Base-by-base conservation (phyloP, 352 stramenopile species). In the Halophytophthora polymorphica region DNA sequence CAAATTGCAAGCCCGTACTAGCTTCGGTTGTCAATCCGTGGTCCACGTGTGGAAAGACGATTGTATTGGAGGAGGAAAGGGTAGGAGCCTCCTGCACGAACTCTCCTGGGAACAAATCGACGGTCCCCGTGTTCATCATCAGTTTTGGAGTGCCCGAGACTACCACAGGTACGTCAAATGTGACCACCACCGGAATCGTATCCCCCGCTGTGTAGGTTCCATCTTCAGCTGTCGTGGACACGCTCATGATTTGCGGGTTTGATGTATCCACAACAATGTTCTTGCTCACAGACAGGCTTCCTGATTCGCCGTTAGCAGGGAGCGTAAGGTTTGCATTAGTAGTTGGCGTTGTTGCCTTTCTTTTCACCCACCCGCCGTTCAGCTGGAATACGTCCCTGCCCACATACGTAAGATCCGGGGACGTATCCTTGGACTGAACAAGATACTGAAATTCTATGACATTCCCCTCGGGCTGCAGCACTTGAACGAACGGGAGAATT, bases 241-340 rank as follows among this genome's bases (percentile, higher is more conserved):
- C 69, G 13, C 55, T 57, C 10, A 72, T 33, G 34, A 88, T 50
- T 36, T 69, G 73, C 10, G 80, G 74, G 21, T 67, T 64, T 0
- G 64, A 74, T 0, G 83, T 90, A 52, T 90, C 71, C 43, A 93
- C 73, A 6, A 93, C 64, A 6, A 91, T 73, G 46, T 89, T 88
- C 41, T 82, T 87, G 37, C 72, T 82, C 2, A 80, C 71, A 2
- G 75, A 86, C 11, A 91, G 39, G 59, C 77, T 89, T 1, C 77
- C 76, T n/a, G 51, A 50, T 18, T 77, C 69, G 25, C 72, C 78
- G 39, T 85, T 86, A 0, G 61, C 40, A 0, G 80, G 80, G 13
- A 90, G 60, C 2, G 62, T 77, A 14, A 88, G 46, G 0, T 73
- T 25, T 1, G 74, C 77, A 35, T 77, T 35, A 0, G 74, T 93